Base-by-base conservation (phyloP, 2,329 filamentous ascomycete genomes). In the Bertia moriformis region DNA sequence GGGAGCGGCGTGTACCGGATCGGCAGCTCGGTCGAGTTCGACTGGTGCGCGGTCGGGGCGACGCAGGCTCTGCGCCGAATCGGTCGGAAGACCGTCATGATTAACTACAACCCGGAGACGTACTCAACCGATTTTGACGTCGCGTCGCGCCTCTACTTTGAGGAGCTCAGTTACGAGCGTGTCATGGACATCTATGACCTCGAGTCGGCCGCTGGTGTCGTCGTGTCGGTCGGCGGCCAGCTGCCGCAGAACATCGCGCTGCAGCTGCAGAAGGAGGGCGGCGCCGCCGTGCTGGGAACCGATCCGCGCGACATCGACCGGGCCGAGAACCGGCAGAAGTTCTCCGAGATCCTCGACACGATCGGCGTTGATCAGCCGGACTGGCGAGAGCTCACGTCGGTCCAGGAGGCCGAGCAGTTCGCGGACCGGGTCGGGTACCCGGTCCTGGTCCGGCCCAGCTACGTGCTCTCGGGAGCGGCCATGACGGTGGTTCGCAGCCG, bases 141-240 rank as follows among this genome's bases (percentile, higher is more conserved):
- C 7, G 85, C 87, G 4, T 89, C 96, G 51, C 86, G 78, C 51
- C 73, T 98, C 4, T 98, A 96, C 63, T 98, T 98, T 47, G 91
- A 96, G 51, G 91, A 98, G 61, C 64, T 96, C 40, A 91, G 82
- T 60, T 96, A 95, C 57, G 89, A 96, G 65, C 81, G 89, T 55
- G 89, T 96, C 7, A 93, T 96, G 86, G 91, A 98, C 59, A 96
- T 96, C 47, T 95, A 95, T 58, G 91, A 96, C 59, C 73, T 96
- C 14, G 91, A 96, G 61, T 66, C 67, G 42, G 79, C 88, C 4
- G 76, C 69, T 40, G 89, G 88, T 49, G 86, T 96, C 18, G 88
- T 96, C 3, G 89, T 96, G 4, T 95, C 87, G 42, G 87, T 96
- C 7, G 91, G 91, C 54, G 91, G 91, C 33, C 91, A 98, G 62